Percentiles rank a stretch among this genome's conserved stretches.
phyloP scores from a whole-genome alignment of 2,329 filamentous ascomycete species.

The Plectosphaerella sp. region DNA sequence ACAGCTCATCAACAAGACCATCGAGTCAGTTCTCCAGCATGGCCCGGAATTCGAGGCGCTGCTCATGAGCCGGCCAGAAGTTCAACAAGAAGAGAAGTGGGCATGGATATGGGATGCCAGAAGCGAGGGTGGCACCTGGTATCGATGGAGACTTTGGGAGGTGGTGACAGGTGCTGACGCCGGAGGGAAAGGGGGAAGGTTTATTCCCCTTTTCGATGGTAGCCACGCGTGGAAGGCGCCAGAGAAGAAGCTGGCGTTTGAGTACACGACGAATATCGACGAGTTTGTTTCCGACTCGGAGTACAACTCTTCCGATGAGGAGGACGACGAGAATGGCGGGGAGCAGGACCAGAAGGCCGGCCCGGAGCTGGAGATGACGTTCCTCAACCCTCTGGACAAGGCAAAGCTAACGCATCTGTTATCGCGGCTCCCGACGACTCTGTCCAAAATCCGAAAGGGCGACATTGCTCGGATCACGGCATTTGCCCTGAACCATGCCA shows the following conservation, averaged over 20 bases:
- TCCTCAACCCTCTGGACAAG: conserved; percentile 78
- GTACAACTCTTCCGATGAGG: conserved; percentile 83
- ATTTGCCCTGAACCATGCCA: conserved; percentile 86
- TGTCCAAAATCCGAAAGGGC: conserved; percentile 71
- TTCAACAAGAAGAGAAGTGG: conserved; percentile 85
- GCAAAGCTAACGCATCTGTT: conserved; percentile 81
- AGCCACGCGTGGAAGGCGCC: conserved; percentile 75
- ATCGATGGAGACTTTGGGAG: conserved; percentile 88
- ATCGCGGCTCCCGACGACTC: conserved; percentile 72
- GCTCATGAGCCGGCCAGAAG: conserved; percentile 79
- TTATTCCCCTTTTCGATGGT: conserved; percentile 68
- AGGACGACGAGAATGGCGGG: conserved; percentile 62
- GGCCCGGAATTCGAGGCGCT: conserved; percentile 88
- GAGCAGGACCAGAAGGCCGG: conserved; percentile 39
- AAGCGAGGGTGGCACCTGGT: conserved; percentile 79
- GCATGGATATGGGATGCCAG: conserved; percentile 89
- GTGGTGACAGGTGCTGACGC: conserved; percentile 63
- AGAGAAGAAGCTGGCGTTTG: conserved; percentile 68
- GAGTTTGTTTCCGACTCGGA: conserved; percentile 81
- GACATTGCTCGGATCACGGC: conserved; percentile 82
- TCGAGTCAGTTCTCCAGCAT: conserved; percentile 74
- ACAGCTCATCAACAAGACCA: conserved; percentile 79
- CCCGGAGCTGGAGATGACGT: conserved; percentile 49
- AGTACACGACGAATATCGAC: conserved; percentile 71
- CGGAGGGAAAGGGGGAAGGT: conserved; percentile 42